Base-by-base conservation (phyloP, 2,329 filamentous ascomycete species). In the Epichloe hybrida region DNA sequence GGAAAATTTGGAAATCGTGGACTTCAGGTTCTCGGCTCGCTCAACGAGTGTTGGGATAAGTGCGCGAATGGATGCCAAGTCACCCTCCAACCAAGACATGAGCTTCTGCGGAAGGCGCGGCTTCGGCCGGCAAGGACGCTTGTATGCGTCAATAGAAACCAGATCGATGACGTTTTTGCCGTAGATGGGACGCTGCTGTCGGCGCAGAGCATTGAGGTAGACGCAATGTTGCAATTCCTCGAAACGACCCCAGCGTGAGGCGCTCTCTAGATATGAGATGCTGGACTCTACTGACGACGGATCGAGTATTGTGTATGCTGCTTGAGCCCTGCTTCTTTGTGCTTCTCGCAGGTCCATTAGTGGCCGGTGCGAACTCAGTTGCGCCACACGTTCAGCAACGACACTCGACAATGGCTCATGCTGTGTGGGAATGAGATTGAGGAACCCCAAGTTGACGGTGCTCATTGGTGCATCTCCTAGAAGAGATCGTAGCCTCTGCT, bases 1-100 rank as follows among this genome's bases (percentile, higher is more conserved):
- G 1, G 86, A 88, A 61, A 96, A 98, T 62, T 91, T 88, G 55
- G 86, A 81, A 49, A 98, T 83, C 3, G 78, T 82, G 0, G 80
- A 81, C 59, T 91, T 83, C 67, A 95, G 74, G 13, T 75, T 73
- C 48, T 81, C 76, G 1, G 89, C 83, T 23, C 89, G 83, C 59
- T 88, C 77, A 40, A 84, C 77, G 0, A 95, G 66, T 0, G 83
- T 88, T 17, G 83, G 80, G n/a, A 93, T 79, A 68, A 93, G 79
- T 4, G 77, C 72, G 38, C 73, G 72, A 46, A 90, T 70, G 21
- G 77, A 63, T 5, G 74, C 73, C 1, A 86, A 86, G 50, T 83
- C 81, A 55, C 83, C 80, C 49, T 85, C 80, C 52, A 89, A 80
- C 87, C 88, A 93, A 51, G 82, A 77, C 63, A 86, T 77, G 54